Conservation (phyloP, 352 stramenopile species). For the Pythium periplocum region DNA sequence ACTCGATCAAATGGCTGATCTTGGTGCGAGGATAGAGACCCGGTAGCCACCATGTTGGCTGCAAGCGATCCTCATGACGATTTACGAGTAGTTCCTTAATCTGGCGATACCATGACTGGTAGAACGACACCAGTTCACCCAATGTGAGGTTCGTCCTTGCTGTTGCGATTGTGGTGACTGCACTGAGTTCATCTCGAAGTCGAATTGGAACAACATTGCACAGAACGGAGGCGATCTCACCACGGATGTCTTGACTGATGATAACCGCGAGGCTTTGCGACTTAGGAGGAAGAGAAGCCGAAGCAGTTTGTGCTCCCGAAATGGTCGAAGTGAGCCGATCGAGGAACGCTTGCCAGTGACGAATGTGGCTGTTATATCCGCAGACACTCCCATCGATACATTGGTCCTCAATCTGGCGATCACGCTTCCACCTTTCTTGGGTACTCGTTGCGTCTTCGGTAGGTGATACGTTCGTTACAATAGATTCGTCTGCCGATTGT, state of each 20-base stretch:
- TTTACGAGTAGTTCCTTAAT: background rate
- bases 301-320: too few relatives aligned
- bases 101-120: slow-evolving; percentile 4
- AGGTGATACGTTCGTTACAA: background rate
- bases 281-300: background rate
- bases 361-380: background rate
- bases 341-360: background rate
- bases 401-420: background rate
- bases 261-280: background rate
- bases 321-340: too few relatives aligned
- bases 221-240: background rate
- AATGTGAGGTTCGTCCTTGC: slow-evolving; percentile 5
- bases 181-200: background rate
- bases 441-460: too few relatives aligned
- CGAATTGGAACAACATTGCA: slow-evolving; percentile 6
- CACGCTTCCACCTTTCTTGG: background rate
- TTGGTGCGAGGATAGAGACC: background rate
- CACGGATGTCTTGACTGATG: background rate
- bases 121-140: slow-evolving; percentile 9
- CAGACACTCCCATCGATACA: background rate
- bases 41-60: slow-evolving; percentile 16
- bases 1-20: slow-evolving; percentile 9
- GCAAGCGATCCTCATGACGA: background rate
- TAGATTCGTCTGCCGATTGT: background rate
- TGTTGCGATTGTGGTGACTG: slow-evolving; percentile 4